Conservation (phyloP, 2,329 filamentous ascomycete species). For the Apiospora arundinis region DNA sequence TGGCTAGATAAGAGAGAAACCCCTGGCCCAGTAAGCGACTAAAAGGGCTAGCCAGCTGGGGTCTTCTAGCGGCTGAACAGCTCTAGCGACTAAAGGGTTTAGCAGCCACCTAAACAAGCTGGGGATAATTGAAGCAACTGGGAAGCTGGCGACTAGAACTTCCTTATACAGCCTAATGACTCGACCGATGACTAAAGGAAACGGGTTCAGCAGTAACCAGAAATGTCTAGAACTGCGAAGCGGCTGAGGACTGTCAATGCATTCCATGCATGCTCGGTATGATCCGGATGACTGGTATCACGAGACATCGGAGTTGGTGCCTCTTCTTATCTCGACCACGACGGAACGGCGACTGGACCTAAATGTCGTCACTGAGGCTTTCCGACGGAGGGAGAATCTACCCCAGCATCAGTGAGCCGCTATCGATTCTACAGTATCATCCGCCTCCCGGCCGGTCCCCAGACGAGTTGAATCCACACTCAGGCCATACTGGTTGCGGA, state of each 20-base stretch:
- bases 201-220: background rate
- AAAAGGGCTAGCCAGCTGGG: background rate
- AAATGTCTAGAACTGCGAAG: background rate
- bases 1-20: background rate
- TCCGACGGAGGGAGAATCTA: background rate
- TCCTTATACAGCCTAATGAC: background rate
- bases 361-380: background rate
- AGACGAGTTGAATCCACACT: background rate
- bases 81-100: background rate
- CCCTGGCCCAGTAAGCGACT: background rate
- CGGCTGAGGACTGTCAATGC: background rate
- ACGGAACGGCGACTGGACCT: background rate
- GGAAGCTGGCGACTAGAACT: background rate
- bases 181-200: background rate
- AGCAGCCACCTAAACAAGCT: background rate
- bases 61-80: conserved; percentile 2
- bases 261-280: no score
- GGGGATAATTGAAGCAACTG: background rate
- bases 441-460: background rate
- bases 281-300: background rate
- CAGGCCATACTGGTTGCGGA: background rate
- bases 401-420: background rate
- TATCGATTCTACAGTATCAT: background rate
- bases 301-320: background rate
- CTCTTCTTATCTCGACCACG: background rate